Evolutionary conservation across 495 filamentous ascomycete genomes (phyloP), one percentile per base, ranked within the genome.

Genomic region (Neurospora hispaniola): DNA sequence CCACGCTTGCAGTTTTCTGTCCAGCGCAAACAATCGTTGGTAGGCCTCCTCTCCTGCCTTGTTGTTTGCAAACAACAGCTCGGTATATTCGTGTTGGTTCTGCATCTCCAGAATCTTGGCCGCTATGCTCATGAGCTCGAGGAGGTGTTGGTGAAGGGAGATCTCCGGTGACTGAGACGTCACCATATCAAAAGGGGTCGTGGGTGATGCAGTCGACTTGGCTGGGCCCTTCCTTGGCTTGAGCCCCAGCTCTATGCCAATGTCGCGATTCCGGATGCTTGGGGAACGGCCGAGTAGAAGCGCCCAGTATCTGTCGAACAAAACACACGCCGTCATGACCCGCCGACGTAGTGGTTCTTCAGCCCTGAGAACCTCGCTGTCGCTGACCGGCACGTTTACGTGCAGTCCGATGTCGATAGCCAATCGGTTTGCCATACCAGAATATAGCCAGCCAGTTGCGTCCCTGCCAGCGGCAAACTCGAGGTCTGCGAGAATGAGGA

Each of bases 71-170:
- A 74, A 77, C 11, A 75, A 54, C 1, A 7, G 18, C 35, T 71
- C 70, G 41, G 74, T 46, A 2, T 70, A 71, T 42, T 73, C 74
- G 59, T 2, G 71, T 74, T 23, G 74, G 42, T 77, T 80, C 35
- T 82, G 79, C 12, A 78, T 74, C 70, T 86, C 86, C 0, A 84
- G 79, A 23, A 87, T 84, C 76, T 80, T 82, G 69, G 83, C 83
- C 10, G 85, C 84, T n/a, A 87, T 79, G 71, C 84, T 83, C 84
- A 88, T 83, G 4, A 88, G 81, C 74, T 86, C 82, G 44, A 87
- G 75, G 14, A 86, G 77, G 14, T 82, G 78, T 71, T 84, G 82
- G 71, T 86, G 82, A 27, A 87, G 82, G 42, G 83, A 79, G 3
- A 79, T 83, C 46, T 84, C 79, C 20, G 77, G 73, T 59, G 78